These are phyloP conservation scores for Phaeodactylum tricornutum DNA, from an alignment of 108 stramenopile genomes.

Conservation along the genomic window DNA sequence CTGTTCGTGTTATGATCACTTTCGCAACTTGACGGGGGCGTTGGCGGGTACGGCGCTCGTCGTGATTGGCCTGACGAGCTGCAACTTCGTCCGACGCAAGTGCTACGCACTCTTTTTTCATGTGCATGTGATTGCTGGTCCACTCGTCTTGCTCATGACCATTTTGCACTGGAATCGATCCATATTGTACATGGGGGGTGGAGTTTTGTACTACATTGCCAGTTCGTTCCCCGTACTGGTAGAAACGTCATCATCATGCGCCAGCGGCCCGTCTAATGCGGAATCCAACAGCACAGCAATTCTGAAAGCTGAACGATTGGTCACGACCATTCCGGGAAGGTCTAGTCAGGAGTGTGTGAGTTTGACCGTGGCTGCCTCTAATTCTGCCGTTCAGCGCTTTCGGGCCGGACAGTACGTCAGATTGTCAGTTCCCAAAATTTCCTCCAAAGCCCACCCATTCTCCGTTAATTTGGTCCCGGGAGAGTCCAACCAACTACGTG, in stretches of 20 bases:
- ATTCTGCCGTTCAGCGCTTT: conserved; percentile 11
- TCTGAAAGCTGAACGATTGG: background rate
- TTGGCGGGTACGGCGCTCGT: conserved; percentile 23
- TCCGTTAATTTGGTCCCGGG: conserved; percentile 26
- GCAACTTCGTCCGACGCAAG: conserved; percentile 29
- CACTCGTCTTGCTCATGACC: conserved; percentile 21
- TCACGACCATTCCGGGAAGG: no score
- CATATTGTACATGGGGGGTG: conserved; percentile 42
- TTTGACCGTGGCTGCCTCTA: conserved; percentile 24
- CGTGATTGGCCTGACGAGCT: conserved; percentile 23
- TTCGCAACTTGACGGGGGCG: conserved; percentile 38
- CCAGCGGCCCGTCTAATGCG: no score
- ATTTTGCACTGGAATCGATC: conserved; percentile 52
- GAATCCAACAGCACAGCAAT: background rate
- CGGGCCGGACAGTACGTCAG: conserved; percentile 25
- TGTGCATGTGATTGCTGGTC: conserved; percentile 20
- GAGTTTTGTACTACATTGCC: conserved; percentile 51
- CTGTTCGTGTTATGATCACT: conserved; percentile 22
- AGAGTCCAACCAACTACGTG: conserved; percentile 11
- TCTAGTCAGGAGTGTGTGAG: conserved; percentile 20
- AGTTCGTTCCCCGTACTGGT: conserved; percentile 23
- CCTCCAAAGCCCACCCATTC: conserved; percentile 31
- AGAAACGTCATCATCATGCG: conserved; percentile 1
- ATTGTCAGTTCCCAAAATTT: conserved; percentile 18
- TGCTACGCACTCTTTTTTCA: conserved; percentile 37